Evolutionary conservation across 1,284 basidiomycete species (phyloP), one percentile per base, ranked within the genome.

Genomic region (Ustilago sp.): DNA sequence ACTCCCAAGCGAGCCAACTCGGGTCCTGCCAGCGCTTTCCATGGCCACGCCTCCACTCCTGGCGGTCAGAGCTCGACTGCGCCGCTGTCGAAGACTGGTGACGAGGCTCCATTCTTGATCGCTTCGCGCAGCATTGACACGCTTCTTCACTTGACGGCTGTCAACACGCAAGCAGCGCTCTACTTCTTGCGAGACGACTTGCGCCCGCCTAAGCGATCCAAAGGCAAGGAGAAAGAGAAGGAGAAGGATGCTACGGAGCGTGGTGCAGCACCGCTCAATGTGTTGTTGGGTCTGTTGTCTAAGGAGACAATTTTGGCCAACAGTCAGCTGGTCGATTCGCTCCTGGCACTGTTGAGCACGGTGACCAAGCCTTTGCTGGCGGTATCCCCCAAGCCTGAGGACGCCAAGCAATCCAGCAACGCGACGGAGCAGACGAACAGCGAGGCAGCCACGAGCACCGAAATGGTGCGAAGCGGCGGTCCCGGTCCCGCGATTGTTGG

Each of bases 91-190:
- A 66, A 66, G 50, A 79, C 82, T 45, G 84, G 84, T n/a, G 83
- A 84, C 34, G 83, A 86, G 67, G 84, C 84, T 35, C 83, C 84
- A 28, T 81, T 80, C 70, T 70, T 86, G 66, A 84, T 86, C 31
- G 84, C 84, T 2, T 77, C 78, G 17, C 81, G 84, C 59, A 82
- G 79, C 54, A 77, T 86, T 54, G 84, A 85, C 56, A 80, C 79
- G 35, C 66, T 86, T 34, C 68, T 80, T 15, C 74, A 83, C 54
- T 70, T 86, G 45, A 80, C 83, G 0, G 59, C 66, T 17, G 68
- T 68, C 45, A 85, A 84, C 63, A 67, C 66, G 23, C 80, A 84
- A 36, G 79, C 79, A 38, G 80, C 83, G 1, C 59, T 76, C n/a
- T 84, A 75, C 73, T 86, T 85, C 67, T 61, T 86, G 63, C 74